These are phyloP conservation scores for Acanthamoeba healyi DNA, from an alignment of 208 protist genomes.

Conservation along the genomic window DNA sequence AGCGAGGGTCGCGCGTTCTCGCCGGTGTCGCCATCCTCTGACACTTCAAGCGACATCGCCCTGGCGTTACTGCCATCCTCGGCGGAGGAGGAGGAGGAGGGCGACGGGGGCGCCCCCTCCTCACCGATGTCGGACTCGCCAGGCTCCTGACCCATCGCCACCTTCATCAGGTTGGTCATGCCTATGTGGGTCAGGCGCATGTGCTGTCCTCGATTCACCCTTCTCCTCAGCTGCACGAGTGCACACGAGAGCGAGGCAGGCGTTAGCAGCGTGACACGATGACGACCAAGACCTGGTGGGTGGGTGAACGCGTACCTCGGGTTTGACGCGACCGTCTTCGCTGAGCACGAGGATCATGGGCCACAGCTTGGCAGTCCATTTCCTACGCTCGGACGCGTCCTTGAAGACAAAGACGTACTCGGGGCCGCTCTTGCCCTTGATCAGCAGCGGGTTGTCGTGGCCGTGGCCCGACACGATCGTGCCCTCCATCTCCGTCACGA, in stretches of 20 bases:
- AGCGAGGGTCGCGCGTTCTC: no score
- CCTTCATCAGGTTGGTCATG: slow-evolving; percentile 30
- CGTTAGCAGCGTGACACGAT: no score
- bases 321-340: neutral
- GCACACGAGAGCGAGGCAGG: no score
- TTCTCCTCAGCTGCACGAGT: neutral
- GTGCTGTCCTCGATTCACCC: neutral
- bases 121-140: no score
- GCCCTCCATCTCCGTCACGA: slow-evolving; percentile 20
- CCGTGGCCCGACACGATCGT: neutral
- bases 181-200: slow-evolving; percentile 36
- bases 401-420: slow-evolving; percentile 38
- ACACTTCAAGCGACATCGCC: no score
- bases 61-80: no score
- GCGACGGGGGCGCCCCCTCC: no score
- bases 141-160: neutral
- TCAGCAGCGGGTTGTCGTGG: slow-evolving; percentile 9
- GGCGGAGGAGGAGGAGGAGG: no score
- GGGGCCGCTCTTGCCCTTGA: neutral
- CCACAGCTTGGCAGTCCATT: slow-evolving; percentile 37
- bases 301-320: neutral
- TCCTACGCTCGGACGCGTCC: neutral
- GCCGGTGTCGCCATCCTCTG: no score
- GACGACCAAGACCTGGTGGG: no score
- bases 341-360: slow-evolving; percentile 17